Percentiles rank a stretch among this genome's conserved stretches.
Conservation (phyloP, 768 basidiomycete genomes). For the Suillus subluteus region DNA sequence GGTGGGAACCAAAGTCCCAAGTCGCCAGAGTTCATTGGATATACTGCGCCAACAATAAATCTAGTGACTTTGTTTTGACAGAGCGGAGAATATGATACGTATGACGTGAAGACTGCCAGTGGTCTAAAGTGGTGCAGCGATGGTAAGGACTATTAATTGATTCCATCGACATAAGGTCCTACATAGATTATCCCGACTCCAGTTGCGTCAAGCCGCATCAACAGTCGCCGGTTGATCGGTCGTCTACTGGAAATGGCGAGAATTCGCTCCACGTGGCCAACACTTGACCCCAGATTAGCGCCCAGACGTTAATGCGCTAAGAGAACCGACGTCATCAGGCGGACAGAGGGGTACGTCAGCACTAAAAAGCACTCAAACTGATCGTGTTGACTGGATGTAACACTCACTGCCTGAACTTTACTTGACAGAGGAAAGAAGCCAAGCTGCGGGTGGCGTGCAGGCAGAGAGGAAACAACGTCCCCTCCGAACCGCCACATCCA, state of each 20-base stretch:
- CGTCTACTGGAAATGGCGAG: neutral
- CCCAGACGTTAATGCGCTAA: neutral
- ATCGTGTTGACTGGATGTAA: neutral
- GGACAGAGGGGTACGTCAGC: neutral
- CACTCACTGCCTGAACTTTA: slow-evolving; percentile 1
- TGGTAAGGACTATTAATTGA: neutral
- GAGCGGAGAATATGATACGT: neutral
- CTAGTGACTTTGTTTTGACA: neutral
- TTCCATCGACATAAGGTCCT: neutral
- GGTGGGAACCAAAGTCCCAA: neutral
- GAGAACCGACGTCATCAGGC: neutral
- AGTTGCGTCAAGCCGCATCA: neutral
- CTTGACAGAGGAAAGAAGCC: neutral
- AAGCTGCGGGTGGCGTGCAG: neutral
- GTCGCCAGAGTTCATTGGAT: neutral
- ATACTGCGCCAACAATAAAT: neutral
- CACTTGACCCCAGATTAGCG: neutral
- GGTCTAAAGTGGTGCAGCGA: neutral
- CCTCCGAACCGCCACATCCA: neutral
- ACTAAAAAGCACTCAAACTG: neutral
- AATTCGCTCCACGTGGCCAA: neutral
- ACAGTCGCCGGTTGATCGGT: neutral
- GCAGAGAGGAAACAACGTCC: neutral
- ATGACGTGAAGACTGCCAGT: neutral
- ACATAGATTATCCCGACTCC: neutral